These are phyloP conservation scores for Fusarium redolens DNA, from an alignment of 2,329 filamentous ascomycete genomes.

Conservation along the genomic window DNA sequence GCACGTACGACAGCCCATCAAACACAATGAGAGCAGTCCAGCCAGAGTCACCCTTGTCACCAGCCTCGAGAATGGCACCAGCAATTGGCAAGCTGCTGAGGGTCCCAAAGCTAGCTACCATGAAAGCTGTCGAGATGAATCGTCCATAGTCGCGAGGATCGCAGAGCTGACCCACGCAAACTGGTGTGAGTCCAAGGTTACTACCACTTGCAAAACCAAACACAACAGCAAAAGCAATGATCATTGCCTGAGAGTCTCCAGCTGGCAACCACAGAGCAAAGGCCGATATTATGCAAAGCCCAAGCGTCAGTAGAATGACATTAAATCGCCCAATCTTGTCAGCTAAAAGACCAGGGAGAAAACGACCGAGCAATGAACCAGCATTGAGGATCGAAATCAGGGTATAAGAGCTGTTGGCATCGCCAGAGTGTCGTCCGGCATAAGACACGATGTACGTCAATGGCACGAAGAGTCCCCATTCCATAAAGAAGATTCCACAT, in stretches of 20 bases:
- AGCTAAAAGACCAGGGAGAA: slow-evolving; percentile 78
- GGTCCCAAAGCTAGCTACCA: slow-evolving; percentile 79
- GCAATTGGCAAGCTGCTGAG: slow-evolving; percentile 60
- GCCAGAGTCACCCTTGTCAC: slow-evolving; percentile 41
- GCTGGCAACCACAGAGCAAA: slow-evolving; percentile 79
- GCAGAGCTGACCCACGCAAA: slow-evolving; percentile 85
- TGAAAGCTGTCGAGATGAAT: slow-evolving; percentile 82
- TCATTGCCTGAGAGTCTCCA: slow-evolving; percentile 62
- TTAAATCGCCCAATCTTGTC: slow-evolving; percentile 86
- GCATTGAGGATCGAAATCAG: slow-evolving; percentile 85
- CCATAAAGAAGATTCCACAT: slow-evolving; percentile 74
- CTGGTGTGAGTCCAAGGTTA: slow-evolving; percentile 81
- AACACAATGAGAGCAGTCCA: slow-evolving; percentile 55
- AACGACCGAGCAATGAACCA: slow-evolving; percentile 80
- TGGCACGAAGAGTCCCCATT: slow-evolving; percentile 78
- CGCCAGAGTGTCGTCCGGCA: slow-evolving; percentile 58
- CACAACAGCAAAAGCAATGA: slow-evolving; percentile 75
- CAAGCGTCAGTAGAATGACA: slow-evolving; percentile 76
- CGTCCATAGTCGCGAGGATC: slow-evolving; percentile 79
- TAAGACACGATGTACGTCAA: slow-evolving; percentile 82
- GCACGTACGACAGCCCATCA: slow-evolving; percentile 46
- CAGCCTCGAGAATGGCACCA: slow-evolving; percentile 51
- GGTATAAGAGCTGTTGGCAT: slow-evolving; percentile 64
- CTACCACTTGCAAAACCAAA: slow-evolving; percentile 85
- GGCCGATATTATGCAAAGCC: slow-evolving; percentile 63